phyloP scores from a whole-genome alignment of 164 flowering plant species.

The Platanus orientalis region DNA sequence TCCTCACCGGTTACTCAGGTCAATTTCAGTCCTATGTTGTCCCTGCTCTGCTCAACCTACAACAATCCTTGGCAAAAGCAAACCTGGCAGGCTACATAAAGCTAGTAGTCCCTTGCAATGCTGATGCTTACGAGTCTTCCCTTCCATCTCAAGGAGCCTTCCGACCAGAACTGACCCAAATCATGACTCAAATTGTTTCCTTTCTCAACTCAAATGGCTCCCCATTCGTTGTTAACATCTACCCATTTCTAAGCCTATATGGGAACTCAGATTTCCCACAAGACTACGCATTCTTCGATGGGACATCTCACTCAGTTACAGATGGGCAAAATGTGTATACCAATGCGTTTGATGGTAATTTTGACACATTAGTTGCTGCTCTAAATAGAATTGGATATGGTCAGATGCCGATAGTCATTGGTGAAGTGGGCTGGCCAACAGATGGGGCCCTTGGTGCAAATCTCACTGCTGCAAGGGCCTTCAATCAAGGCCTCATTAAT shows the following conservation, averaged over 20 bases:
- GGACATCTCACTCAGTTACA: constrained; percentile 61
- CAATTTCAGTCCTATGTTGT: constrained; percentile 63
- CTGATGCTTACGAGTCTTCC: constrained; percentile 84
- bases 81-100: constrained; percentile 68
- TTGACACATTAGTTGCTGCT: constrained; percentile 81
- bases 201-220: constrained; percentile 84
- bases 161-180: constrained; percentile 68
- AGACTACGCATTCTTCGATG: constrained; percentile 90
- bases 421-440: constrained; percentile 95
- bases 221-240: constrained; percentile 90
- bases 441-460: constrained; percentile 82
- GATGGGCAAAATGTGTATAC: constrained; percentile 73
- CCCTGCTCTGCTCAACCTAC: constrained; percentile 79
- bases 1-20: constrained; percentile 73
- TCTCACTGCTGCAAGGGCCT: constrained; percentile 69
- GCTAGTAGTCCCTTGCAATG: constrained; percentile 91
- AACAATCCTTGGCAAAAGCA: constrained; percentile 68
- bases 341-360: constrained; percentile 90
- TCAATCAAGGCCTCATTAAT: constrained; percentile 77
- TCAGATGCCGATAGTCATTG: constrained; percentile 77
- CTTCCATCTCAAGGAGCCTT: constrained; percentile 89
- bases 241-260: constrained; percentile 88
- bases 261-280: constrained; percentile 78
- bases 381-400: constrained; percentile 70
- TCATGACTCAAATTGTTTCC: constrained; percentile 71